Evolutionary conservation across 2,329 filamentous ascomycete species (phyloP), one percentile per base, ranked within the genome.

Genomic region (Fusarium sarcochroum): DNA sequence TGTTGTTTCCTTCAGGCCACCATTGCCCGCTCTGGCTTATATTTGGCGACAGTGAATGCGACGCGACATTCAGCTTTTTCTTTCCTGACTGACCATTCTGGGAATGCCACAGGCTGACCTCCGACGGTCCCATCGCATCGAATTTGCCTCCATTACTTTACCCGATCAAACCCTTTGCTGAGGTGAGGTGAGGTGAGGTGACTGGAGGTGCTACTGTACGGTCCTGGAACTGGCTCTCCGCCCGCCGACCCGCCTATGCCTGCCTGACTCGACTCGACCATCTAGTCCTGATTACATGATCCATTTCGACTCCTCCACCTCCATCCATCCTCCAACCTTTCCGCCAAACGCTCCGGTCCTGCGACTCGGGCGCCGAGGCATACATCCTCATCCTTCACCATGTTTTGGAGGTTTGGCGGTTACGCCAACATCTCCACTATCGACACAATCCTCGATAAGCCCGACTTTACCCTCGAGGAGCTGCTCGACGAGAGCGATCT

Each of bases 381-480:
- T 69, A 74, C 72, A 66, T 57, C 75, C 75, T 78, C 72, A 66
- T 57, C 75, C 75, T 79, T 77, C 90, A 95, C 81, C 85, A 99
- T 99, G 96, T 99, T 99, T 83, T 99, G 96, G 96, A 92, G 95
- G 83, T 99, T 98, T 87, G 95, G 96, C 87, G 94, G 94, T 78
- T 98, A 98, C 87, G 93, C 94, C 86, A 97, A 93, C 87, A 92
- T 97, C 82, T 98, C 95, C 76, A 92, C 94, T 78, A 93, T 99
- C 81, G 96, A 98, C 82, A 94, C 91, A 73, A 93, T 99, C 77
- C 93, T 99, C 79, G 96, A 99, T 79, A 97, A 97, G 82, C 90
- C 97, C 74, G 93, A 97, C 82, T 94, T 98, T 78, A 94, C 93
- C 52, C 91, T 98, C 71, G 96, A 99, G 82, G 95, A 98, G 79